Conservation (phyloP, 306 rosid genomes). For the Macrotyloma uniflorum region DNA sequence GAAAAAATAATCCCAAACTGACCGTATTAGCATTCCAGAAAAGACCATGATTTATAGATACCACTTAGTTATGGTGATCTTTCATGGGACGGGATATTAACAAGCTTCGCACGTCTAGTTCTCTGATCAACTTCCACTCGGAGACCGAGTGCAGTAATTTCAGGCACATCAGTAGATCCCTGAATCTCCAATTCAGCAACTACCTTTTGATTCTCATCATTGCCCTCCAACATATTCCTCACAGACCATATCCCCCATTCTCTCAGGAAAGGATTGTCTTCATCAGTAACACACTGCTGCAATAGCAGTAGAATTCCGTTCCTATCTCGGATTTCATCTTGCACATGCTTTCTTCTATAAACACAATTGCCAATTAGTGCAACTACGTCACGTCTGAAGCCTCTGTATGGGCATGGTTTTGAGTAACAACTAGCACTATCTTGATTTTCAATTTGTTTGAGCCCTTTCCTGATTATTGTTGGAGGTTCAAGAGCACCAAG, state of each 20-base stretch:
- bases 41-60: background rate
- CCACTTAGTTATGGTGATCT: background rate
- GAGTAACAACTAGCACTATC: constrained; percentile 33
- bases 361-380: constrained; percentile 71
- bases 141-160: constrained; percentile 70
- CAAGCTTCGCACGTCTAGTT: constrained; percentile 73
- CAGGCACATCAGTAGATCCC: constrained; percentile 69
- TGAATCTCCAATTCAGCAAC: constrained; percentile 74
- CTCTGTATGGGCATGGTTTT: constrained; percentile 65
- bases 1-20: constrained; percentile 8
- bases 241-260: constrained; percentile 88
- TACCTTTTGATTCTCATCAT: constrained; percentile 66
- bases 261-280: constrained; percentile 77
- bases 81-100: constrained; percentile 54
- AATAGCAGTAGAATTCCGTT: constrained; percentile 70
- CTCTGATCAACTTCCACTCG: constrained; percentile 70
- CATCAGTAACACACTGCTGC: constrained; percentile 84
- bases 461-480: constrained; percentile 57
- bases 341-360: constrained; percentile 63
- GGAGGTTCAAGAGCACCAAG: constrained; percentile 84
- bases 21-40: background rate
- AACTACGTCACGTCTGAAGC: constrained; percentile 76
- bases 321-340: constrained; percentile 62
- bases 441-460: constrained; percentile 48
- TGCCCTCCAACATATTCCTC: constrained; percentile 77